Conservation (phyloP, 495 filamentous ascomycete genomes). For the Polyplosphaeria fusca region DNA sequence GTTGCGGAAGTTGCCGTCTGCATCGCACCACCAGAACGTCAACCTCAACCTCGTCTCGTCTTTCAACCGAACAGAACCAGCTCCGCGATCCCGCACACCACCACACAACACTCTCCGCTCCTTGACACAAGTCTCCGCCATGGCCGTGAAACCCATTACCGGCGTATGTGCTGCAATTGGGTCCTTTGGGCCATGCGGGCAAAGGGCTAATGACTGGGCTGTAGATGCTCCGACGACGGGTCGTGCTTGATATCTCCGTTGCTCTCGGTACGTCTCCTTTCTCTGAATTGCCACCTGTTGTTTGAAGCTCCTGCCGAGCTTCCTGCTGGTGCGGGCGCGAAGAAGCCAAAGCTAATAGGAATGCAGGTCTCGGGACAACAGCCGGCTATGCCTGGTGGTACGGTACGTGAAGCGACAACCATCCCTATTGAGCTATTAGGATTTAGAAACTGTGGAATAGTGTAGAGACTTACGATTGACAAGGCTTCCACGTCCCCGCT, state of each 20-base stretch:
- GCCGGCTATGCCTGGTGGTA: slow-evolving; percentile 80
- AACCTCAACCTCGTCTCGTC: slow-evolving; percentile 1
- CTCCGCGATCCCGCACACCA: slow-evolving; percentile 5
- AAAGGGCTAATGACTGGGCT: slow-evolving; percentile 34
- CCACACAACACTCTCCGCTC: slow-evolving; percentile 16
- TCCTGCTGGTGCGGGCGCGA: no score
- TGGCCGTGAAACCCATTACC: slow-evolving; percentile 55
- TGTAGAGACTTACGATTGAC: slow-evolving; percentile 13
- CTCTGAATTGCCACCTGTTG: no score
- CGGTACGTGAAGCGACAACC: slow-evolving; percentile 54
- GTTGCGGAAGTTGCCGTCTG: slow-evolving; percentile 1
- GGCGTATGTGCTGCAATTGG: slow-evolving; percentile 47
- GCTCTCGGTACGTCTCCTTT: slow-evolving; percentile 61
- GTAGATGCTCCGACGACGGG: slow-evolving; percentile 68
- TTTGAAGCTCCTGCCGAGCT: no score
- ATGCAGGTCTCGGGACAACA: slow-evolving; percentile 61
- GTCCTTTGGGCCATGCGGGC: slow-evolving; percentile 16
- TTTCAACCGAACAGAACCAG: slow-evolving; percentile 26
- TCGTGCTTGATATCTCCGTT: slow-evolving; percentile 76
- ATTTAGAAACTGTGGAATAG: no score
- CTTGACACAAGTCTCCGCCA: slow-evolving; percentile 9
- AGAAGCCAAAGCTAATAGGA: no score
- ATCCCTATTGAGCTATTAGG: slow-evolving; percentile 1
- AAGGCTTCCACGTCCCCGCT: slow-evolving; percentile 70
- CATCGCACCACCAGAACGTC: slow-evolving; percentile 5